A percentile compares a stretch with the other conserved stretches of the same genome.
phyloP scores from a whole-genome alignment of 306 rosid species.

The Ormosia semicastrata region DNA sequence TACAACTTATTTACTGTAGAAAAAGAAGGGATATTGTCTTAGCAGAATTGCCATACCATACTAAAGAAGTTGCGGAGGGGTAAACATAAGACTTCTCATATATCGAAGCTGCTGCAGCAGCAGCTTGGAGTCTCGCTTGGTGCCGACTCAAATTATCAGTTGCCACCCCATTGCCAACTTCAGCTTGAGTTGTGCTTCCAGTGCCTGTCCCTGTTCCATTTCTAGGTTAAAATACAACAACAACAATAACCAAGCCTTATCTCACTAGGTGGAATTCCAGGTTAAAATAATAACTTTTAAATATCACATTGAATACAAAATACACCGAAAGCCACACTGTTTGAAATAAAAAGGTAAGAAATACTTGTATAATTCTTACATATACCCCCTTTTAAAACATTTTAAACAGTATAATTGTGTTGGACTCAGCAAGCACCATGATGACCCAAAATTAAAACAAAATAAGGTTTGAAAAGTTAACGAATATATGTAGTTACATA shows the following conservation, averaged over 20 bases:
- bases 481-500: not conserved
- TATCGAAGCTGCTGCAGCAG: slow-evolving; percentile 86
- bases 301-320: not conserved
- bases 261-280: slow-evolving; percentile 14
- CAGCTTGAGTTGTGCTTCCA: slow-evolving; percentile 57
- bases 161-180: slow-evolving; percentile 42
- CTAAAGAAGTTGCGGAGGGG: slow-evolving; percentile 60
- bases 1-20: not conserved
- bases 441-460: not conserved
- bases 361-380: not conserved
- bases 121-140: slow-evolving; percentile 90
- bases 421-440: not conserved
- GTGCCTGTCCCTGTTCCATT: slow-evolving; percentile 49
- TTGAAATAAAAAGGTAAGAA: slow-evolving; percentile 7
- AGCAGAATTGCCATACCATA: slow-evolving; percentile 53
- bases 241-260: not conserved
- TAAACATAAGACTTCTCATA: slow-evolving; percentile 84
- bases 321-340: slow-evolving; percentile 2
- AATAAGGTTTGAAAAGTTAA: slow-evolving; percentile 15
- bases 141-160: slow-evolving; percentile 63
- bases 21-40: not conserved
- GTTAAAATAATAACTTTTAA: slow-evolving; percentile 12
- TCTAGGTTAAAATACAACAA: not conserved
- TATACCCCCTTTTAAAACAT: slow-evolving; percentile 19
- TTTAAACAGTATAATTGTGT: not conserved